A percentile compares a stretch with the other conserved stretches of the same genome.
These are phyloP conservation scores for Paecilomyces niveus DNA, from an alignment of 2,329 filamentous ascomycete genomes.

Conservation along the genomic window DNA sequence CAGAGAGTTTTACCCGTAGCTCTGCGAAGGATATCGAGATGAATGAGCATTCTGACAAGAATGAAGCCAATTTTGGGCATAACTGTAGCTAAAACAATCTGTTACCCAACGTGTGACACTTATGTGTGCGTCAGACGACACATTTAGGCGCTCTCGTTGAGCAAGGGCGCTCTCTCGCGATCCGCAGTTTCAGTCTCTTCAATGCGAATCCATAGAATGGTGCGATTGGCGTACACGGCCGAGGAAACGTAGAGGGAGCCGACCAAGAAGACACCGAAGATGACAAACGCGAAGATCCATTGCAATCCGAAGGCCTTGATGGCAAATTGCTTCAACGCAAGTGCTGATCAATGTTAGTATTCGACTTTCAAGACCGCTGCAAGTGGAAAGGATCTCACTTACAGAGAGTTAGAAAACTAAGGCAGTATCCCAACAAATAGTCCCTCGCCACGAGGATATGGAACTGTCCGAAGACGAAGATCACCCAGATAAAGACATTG, in stretches of 20 bases:
- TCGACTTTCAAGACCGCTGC: neutral
- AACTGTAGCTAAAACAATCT: neutral
- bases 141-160: slow-evolving; percentile 33
- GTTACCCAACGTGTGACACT: neutral
- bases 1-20: neutral
- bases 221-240: slow-evolving; percentile 27
- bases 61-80: neutral
- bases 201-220: slow-evolving; percentile 26
- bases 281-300: slow-evolving; percentile 86
- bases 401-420: slow-evolving; percentile 67
- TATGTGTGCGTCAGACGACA: neutral
- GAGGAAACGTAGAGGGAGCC: slow-evolving; percentile 47
- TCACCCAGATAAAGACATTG: slow-evolving; percentile 82
- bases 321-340: slow-evolving; percentile 71
- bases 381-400: slow-evolving; percentile 20
- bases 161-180: slow-evolving; percentile 47
- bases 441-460: slow-evolving; percentile 70
- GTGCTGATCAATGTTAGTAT: slow-evolving; percentile 34
- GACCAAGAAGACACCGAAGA: slow-evolving; percentile 69
- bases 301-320: slow-evolving; percentile 70
- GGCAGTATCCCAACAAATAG: slow-evolving; percentile 68
- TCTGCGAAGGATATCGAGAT: neutral
- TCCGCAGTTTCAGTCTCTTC: slow-evolving; percentile 37
- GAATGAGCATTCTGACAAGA: neutral
- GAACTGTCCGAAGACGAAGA: slow-evolving; percentile 67